Base-by-base conservation (phyloP, 2,329 filamentous ascomycete genomes). In the Bipolaris gigantea region DNA sequence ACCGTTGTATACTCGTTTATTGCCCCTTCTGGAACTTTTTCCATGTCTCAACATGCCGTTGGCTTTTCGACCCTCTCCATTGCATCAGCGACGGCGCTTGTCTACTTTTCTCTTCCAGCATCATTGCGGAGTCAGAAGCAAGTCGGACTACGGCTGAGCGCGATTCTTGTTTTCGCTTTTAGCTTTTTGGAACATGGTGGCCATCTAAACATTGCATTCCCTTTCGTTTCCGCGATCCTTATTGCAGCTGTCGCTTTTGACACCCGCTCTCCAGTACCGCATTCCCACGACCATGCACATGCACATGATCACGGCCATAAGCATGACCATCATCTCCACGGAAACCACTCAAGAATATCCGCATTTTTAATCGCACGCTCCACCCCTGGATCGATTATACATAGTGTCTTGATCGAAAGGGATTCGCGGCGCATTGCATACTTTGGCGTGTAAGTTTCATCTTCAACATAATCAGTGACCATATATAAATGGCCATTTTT, bases 341-440 rank as follows among this genome's bases (percentile, higher is more conserved):
- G 75, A 10, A 76, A 81, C 42, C 81, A 85, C 36, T 95, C 91
- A 0, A 79, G 76, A 42, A 79, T 96, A 35, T 96, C 93, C 0
- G 83, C 81, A 13, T 82, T 88, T 50, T 73, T 97, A 3, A 79
- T 97, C n/a, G 81, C 82, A 0, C 81, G 84, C 50, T 88, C 87
- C 10, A 82, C 88, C 44, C 80, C 81, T 23, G 90, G 88, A 71
- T 92, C 93, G 0, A 81, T 97, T 32, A 67, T 97, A 16, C 87
- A 97, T 70, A 88, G 90, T 48, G 91, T 99, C 54, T 77, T 99
- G 65, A 85, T 87, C 13, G 93, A 97, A 69, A 92, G 91, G 66
- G 93, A 99, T 73, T 97, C 93, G 15, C 84, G 94, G 54, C 85
- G 93, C 40, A 97, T 99, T 60, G 95, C 96, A 63, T 99, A 99